Percentiles rank a stretch among this genome's conserved stretches.
These are phyloP conservation scores for Yarrowia bubula DNA, from an alignment of 805 yeast species.

Conservation along the genomic window DNA sequence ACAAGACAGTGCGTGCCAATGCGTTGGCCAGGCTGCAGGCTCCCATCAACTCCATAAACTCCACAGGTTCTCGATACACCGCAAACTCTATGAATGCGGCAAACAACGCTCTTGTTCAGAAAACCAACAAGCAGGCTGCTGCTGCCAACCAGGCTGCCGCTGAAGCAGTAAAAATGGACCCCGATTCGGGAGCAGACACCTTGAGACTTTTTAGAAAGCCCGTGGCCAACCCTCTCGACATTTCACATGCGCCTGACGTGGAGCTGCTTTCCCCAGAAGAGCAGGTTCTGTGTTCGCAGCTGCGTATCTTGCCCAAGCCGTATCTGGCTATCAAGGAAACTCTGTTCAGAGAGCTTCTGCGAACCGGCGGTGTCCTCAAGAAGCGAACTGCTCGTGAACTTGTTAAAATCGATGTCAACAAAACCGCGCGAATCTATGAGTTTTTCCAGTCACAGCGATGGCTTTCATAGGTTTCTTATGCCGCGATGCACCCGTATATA, in stretches of 20 bases:
- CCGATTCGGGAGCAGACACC: conserved; percentile 16
- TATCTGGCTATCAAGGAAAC: conserved; percentile 89
- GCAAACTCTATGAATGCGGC: conserved; percentile 29
- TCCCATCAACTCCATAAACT: conserved; percentile 10
- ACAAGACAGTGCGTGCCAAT: conserved; percentile 65
- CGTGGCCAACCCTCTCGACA: conserved; percentile 41
- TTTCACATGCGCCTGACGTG: conserved; percentile 69
- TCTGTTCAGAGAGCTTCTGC: conserved; percentile 78
- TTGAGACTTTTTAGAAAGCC: conserved; percentile 36
- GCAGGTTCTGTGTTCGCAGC: conserved; percentile 74
- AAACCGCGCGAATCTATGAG: conserved; percentile 85
- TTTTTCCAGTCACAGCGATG: conserved; percentile 91
- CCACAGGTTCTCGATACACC: conserved; percentile 27
- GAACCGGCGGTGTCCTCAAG: conserved; percentile 79
- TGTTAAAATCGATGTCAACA: conserved; percentile 78
- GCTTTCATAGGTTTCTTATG: conserved; percentile 43
- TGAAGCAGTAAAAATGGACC: conserved; percentile 2
- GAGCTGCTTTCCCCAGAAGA: conserved; percentile 85
- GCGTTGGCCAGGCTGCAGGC: conserved; percentile 53
- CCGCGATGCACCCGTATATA: neutral
- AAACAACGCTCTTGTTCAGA: conserved; percentile 7
- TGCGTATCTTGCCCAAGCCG: conserved; percentile 88
- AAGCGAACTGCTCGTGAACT: conserved; percentile 83
- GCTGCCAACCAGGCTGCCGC: conserved; percentile 11
- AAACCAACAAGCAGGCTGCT: conserved; percentile 22